Conservation (phyloP, 1,139 yeast genomes). For the Blastobotrys petasosporus region DNA sequence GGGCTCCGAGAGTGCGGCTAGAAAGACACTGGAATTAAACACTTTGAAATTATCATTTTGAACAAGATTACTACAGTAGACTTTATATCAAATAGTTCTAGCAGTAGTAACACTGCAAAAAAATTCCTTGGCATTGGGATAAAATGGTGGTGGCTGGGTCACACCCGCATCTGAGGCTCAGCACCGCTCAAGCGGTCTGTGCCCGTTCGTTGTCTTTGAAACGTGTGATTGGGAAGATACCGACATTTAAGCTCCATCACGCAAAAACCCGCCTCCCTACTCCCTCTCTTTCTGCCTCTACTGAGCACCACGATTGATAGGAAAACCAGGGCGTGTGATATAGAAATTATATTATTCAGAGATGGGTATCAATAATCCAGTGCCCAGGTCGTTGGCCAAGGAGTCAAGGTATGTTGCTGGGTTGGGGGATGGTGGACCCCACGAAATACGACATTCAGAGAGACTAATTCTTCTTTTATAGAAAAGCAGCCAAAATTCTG, state of each 20-base stretch:
- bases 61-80: too few species aligned
- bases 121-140: too few species aligned
- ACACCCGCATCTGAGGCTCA: too few species aligned
- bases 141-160: too few species aligned
- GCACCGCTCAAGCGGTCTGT: too few species aligned
- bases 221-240: neutral
- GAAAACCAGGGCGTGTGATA: neutral
- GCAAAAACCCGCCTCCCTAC: conserved; percentile 1
- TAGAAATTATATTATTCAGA: neutral
- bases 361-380: conserved; percentile 87
- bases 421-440: too few species aligned
- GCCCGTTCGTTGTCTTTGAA: neutral
- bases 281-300: neutral
- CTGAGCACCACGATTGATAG: neutral
- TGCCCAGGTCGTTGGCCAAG: conserved; percentile 81
- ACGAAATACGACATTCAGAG: too few species aligned
- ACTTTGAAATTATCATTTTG: too few species aligned
- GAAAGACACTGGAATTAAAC: too few species aligned
- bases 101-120: too few species aligned
- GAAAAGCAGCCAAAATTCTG: conserved; percentile 92
- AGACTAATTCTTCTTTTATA: conserved; percentile 29
- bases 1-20: too few species aligned
- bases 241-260: neutral
- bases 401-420: conserved; percentile 66
- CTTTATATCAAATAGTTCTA: too few species aligned